These are phyloP conservation scores for Salicornia ramosissima DNA, from an alignment of 148 eudicot species.

Conservation along the genomic window DNA sequence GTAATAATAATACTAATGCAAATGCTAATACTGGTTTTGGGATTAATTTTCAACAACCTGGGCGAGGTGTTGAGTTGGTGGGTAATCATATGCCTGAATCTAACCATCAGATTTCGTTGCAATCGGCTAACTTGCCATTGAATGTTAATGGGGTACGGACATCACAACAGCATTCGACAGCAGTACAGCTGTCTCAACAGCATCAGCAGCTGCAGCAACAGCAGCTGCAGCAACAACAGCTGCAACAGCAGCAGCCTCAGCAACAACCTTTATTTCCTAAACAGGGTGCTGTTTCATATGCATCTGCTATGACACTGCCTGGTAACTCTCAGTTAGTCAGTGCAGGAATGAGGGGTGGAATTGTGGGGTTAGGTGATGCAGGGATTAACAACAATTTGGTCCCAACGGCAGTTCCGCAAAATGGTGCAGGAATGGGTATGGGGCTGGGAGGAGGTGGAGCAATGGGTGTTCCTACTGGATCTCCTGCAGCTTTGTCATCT, in stretches of 20 bases:
- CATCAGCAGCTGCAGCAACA: slow-evolving; percentile 43
- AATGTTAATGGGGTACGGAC: slow-evolving; percentile 59
- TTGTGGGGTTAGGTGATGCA: slow-evolving; percentile 43
- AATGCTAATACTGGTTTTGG: slow-evolving; percentile 35
- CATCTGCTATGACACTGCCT: slow-evolving; percentile 43
- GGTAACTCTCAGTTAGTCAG: slow-evolving; percentile 42
- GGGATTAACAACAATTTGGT: slow-evolving; percentile 42
- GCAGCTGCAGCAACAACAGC: slow-evolving; percentile 24
- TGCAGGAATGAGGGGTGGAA: slow-evolving; percentile 50
- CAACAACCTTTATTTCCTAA: slow-evolving; percentile 51
- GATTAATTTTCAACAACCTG: slow-evolving; percentile 53
- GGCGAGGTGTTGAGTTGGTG: slow-evolving; percentile 37
- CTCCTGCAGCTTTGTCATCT: slow-evolving; percentile 67
- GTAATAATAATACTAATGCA: slow-evolving; percentile 24
- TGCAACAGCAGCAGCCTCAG: slow-evolving; percentile 20
- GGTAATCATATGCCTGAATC: slow-evolving; percentile 36
- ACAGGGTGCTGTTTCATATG: slow-evolving; percentile 49
- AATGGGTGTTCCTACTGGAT: slow-evolving; percentile 49
- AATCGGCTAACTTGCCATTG: slow-evolving; percentile 52
- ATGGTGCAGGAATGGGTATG: slow-evolving; percentile 59
- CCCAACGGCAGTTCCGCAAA: slow-evolving; percentile 36
- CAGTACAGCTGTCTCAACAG: slow-evolving; percentile 33
- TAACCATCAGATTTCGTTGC: slow-evolving; percentile 43
- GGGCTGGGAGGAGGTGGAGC: slow-evolving; percentile 53
- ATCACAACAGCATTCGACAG: slow-evolving; percentile 36